phyloP scores from a whole-genome alignment of 805 yeast genomes.

The Starmerella apis region DNA sequence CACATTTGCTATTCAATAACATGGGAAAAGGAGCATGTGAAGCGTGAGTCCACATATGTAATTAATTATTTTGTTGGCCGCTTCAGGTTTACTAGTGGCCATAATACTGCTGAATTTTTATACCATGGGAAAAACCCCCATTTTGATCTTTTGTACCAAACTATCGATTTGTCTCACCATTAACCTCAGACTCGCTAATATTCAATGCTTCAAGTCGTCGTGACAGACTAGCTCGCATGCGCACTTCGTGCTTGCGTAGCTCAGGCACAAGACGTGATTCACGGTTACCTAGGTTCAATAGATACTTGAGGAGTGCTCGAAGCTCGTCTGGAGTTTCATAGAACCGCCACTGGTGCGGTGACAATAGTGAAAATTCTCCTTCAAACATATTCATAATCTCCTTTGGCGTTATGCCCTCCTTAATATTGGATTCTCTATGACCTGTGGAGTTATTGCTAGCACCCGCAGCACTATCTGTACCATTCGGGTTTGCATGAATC shows the following conservation, averaged over 20 bases:
- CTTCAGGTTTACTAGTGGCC: no score
- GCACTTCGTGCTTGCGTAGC: constrained; percentile 13
- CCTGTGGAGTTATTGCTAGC: no score
- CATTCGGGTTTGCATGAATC: neutral
- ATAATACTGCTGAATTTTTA: no score
- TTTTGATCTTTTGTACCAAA: no score
- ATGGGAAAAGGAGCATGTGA: no score
- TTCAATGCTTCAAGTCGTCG: constrained; percentile 8
- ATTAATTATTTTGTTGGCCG: no score
- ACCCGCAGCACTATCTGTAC: neutral
- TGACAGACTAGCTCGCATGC: constrained; percentile 5
- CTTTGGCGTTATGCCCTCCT: constrained; percentile 5
- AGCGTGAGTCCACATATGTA: no score
- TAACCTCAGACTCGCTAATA: neutral
- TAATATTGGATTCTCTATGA: no score
- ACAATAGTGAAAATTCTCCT: constrained; percentile 7
- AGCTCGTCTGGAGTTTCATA: constrained; percentile 23
- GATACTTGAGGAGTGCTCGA: constrained; percentile 8
- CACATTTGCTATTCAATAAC: no score
- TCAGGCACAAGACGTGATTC: constrained; percentile 17
- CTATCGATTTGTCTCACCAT: no score
- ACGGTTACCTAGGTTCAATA: constrained; percentile 19
- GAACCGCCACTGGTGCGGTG: constrained; percentile 25
- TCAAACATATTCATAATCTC: constrained; percentile 18
- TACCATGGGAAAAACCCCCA: no score